Conservation (phyloP, 1,139 yeast genomes). For the Kodamaea anthophila region DNA sequence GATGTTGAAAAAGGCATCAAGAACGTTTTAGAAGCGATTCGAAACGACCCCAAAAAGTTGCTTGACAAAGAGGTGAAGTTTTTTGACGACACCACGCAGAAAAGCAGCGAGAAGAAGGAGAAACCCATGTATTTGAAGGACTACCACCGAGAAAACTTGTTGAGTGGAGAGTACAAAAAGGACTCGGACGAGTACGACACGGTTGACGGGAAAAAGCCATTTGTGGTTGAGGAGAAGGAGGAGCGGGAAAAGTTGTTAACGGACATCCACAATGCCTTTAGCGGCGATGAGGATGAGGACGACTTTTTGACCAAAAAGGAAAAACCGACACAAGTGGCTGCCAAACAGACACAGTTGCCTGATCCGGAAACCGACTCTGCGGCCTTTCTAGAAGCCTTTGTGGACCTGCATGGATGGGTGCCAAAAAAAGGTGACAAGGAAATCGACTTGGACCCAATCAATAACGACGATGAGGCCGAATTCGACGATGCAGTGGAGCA, state of each 20-base stretch:
- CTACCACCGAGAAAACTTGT: conserved; percentile 77
- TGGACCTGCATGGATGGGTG: conserved; percentile 83
- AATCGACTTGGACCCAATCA: conserved; percentile 50
- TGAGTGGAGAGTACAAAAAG: conserved; percentile 55
- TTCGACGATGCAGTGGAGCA: conserved; percentile 89
- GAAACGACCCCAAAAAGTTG: conserved; percentile 55
- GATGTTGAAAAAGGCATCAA: conserved; percentile 78
- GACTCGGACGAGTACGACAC: conserved; percentile 41
- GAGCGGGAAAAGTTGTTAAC: conserved; percentile 65
- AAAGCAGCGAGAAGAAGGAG: conserved; percentile 46
- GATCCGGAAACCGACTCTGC: conserved; percentile 63
- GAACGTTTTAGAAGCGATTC: conserved; percentile 65
- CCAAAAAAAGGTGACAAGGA: conserved; percentile 56
- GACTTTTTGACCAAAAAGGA: conserved; percentile 51
- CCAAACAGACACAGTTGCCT: conserved; percentile 40
- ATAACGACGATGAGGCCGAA: conserved; percentile 70
- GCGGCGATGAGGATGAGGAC: conserved; percentile 41
- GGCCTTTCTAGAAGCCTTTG: conserved; percentile 65
- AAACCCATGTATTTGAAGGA: conserved; percentile 89
- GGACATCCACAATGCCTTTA: conserved; percentile 68
- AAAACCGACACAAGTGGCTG: conserved; percentile 16
- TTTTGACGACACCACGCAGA: conserved; percentile 45
- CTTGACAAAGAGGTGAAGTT: conserved; percentile 64
- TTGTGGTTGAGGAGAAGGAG: conserved; percentile 66
- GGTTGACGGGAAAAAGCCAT: conserved; percentile 57